Evolutionary conservation across 208 protist species (phyloP), one percentile per base, ranked within the genome.

Genomic region (Leptomonas pyrrhocoris): DNA sequence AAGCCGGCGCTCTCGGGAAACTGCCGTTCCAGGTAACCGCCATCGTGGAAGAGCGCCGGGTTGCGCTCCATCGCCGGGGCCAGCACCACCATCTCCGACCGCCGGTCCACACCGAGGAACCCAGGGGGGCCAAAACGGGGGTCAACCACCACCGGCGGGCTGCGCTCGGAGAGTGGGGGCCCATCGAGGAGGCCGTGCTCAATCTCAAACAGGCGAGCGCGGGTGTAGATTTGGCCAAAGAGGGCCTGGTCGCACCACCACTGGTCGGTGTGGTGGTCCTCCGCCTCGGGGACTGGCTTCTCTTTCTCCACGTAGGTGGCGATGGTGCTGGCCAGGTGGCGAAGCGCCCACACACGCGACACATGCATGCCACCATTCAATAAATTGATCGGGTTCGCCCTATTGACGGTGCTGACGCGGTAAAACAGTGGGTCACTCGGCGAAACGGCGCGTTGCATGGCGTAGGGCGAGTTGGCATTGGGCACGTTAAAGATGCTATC

Each of bases 171-270:
- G 0, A 25, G 64, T 21, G 31, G 68, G 23, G 51, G 69, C 12
- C 57, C 75, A 2, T 60, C 23, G 38, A 80, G 61, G n/a, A 80
- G 45, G 51, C 65, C 19, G 51, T 80, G 69, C 64, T 80, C 64
- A 0, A 80, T 38, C 55, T 80, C 75, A 45, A 61, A 80, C 8
- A 80, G 23, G 31, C 75, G 75, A 2, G 19, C 64, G 8, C 71
- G 71, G 25, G 71, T 40, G 58, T 81, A 81, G 31, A 81, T 74
- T 31, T 70, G 58, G 5, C 63, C 77, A 16, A 81, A 67, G 15
- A 81, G 23, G 2, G 71, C 28, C 43, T 81, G 77, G 43, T 81
- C 77, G 30, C 72, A 77, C 51, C 63, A 55, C 77, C 77, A 81
- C 49, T 71, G 13, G 7, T 45, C 13, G 55, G 48, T 61, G 16